Conservation (phyloP, 257 asterid genomes). For the Nicotiana sylvestris region DNA sequence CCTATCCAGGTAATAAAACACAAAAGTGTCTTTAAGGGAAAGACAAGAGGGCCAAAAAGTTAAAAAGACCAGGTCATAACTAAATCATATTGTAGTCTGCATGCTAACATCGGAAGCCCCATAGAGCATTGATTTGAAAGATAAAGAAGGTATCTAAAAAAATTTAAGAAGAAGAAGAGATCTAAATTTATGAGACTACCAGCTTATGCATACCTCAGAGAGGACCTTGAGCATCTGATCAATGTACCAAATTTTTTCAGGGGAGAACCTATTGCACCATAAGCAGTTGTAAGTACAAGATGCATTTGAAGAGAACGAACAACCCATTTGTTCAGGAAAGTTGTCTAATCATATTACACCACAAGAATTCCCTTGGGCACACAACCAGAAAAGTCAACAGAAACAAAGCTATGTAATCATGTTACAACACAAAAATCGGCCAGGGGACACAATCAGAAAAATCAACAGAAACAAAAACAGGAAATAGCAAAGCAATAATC, state of each 20-base stretch:
- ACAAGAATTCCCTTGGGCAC: background rate
- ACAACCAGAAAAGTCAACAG: background rate
- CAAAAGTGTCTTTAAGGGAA: background rate
- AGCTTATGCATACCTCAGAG: slow-evolving; percentile 54
- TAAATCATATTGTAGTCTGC: background rate
- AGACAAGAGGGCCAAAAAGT: background rate
- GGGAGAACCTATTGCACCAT: slow-evolving; percentile 61
- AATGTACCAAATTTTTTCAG: slow-evolving; percentile 90
- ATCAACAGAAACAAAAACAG: background rate
- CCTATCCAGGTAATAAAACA: background rate
- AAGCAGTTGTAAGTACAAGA: slow-evolving; percentile 7
- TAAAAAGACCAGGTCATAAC: background rate
- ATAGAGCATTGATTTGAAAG: background rate
- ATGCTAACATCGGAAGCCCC: background rate
- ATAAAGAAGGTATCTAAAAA: background rate
- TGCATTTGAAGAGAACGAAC: background rate
- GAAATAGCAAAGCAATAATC: background rate
- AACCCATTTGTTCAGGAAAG: background rate
- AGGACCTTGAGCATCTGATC: slow-evolving; percentile 97
- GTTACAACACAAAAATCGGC: background rate
- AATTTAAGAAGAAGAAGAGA: background rate
- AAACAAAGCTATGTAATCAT: background rate
- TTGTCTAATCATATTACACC: background rate
- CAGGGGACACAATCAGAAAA: background rate
- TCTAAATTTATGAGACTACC: background rate